phyloP scores from a whole-genome alignment of 495 filamentous ascomycete species.

The Penicillium lividum region DNA sequence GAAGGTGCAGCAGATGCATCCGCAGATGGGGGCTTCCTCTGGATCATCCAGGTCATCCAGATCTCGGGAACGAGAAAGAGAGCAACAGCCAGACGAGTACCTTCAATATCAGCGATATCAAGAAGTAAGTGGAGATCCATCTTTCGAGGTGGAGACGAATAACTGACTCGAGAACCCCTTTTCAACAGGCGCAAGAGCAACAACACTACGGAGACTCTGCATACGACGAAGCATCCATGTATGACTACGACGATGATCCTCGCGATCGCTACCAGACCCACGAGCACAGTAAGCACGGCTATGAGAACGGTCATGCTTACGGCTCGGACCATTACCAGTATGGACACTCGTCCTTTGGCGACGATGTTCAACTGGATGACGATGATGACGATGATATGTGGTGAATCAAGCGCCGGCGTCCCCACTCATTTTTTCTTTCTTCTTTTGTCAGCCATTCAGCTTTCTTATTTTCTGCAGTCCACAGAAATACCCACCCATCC shows the following conservation, averaged over 20 bases:
- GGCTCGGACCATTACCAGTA: constrained; percentile 48
- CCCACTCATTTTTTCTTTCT: constrained; percentile 18
- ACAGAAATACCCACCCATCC: constrained; percentile 41
- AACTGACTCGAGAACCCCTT: constrained; percentile 11
- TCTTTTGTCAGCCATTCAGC: constrained; percentile 24
- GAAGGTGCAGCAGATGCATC: constrained; percentile 98
- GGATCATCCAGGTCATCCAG: constrained; percentile 61
- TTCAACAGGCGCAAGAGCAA: constrained; percentile 43
- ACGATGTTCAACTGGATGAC: constrained; percentile 48
- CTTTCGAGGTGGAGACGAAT: not conserved
- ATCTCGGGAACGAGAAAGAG: constrained; percentile 48
- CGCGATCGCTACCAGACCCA: constrained; percentile 54
- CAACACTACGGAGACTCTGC: constrained; percentile 46
- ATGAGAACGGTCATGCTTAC: constrained; percentile 50
- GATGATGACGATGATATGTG: constrained; percentile 60
- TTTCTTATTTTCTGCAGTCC: constrained; percentile 33
- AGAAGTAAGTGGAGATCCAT: constrained; percentile 48
- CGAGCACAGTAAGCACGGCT: constrained; percentile 50
- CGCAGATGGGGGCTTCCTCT: constrained; percentile 72
- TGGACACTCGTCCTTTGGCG: constrained; percentile 52
- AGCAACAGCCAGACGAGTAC: constrained; percentile 60
- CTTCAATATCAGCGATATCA: constrained; percentile 64
- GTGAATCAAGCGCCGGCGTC: constrained; percentile 38
- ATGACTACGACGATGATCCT: constrained; percentile 56
- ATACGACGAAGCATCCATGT: constrained; percentile 60